Percentiles rank a stretch among this genome's conserved stretches.
Evolutionary conservation across 768 basidiomycete species (phyloP).

Genomic region (Collybia sp.): DNA sequence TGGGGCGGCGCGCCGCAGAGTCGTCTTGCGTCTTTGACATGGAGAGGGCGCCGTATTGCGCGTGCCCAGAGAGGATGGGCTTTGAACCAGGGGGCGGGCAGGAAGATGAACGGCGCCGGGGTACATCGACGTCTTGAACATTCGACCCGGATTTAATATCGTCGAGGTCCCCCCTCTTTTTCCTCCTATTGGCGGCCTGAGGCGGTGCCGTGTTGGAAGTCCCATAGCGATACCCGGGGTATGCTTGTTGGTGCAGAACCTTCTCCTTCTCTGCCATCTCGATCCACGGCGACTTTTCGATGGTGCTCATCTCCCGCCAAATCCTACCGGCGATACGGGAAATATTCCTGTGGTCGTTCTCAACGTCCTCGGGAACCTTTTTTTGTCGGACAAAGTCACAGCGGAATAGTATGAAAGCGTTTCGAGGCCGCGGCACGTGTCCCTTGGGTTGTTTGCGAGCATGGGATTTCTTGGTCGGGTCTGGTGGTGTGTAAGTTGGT

Average conservation of each 20-base stretch:
- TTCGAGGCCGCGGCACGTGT: conserved; percentile 69
- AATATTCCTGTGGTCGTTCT: conserved; percentile 66
- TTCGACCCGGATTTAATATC: conserved; percentile 1
- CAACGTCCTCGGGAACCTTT: conserved; percentile 46
- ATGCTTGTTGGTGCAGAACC: conserved; percentile 29
- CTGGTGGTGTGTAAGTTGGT: conserved; percentile 18
- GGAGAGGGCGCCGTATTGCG: neutral
- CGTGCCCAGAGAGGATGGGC: conserved; percentile 16
- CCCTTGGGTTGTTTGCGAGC: conserved; percentile 40
- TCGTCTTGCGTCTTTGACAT: conserved; percentile 11
- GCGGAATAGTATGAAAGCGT: conserved; percentile 79
- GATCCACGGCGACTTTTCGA: conserved; percentile 45
- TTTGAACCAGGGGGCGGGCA: conserved; percentile 33
- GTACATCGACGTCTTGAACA: conserved; percentile 4
- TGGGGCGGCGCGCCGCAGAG: conserved; percentile 13
- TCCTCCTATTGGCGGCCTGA: conserved; percentile 1
- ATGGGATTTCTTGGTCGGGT: conserved; percentile 40
- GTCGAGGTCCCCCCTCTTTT: conserved; percentile 6
- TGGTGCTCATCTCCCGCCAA: conserved; percentile 53
- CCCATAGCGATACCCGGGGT: conserved; percentile 41
- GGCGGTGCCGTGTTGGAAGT: conserved; percentile 12
- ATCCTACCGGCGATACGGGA: conserved; percentile 61
- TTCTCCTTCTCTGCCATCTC: conserved; percentile 46
- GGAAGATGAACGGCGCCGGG: conserved; percentile 31
- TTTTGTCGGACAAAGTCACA: conserved; percentile 67